Conservation (phyloP, 2,329 filamentous ascomycete genomes). For the Penicillium sclerotigenum region DNA sequence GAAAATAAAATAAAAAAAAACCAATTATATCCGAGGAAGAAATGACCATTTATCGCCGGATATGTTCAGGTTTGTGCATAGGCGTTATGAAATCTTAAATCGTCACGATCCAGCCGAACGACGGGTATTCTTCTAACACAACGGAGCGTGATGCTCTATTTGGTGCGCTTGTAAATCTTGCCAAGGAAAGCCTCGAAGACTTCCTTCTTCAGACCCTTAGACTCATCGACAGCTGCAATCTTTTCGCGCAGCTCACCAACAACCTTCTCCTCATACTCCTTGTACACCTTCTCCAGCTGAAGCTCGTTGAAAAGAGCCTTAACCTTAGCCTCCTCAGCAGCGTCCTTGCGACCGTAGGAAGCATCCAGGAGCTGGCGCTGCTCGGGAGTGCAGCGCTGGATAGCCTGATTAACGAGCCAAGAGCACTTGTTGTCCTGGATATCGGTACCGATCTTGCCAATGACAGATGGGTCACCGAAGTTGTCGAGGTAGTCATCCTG, state of each 20-base stretch:
- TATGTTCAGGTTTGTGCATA: not conserved
- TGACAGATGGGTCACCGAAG: slow-evolving; percentile 85
- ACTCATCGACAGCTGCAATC: slow-evolving; percentile 81
- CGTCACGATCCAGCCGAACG: slow-evolving; percentile 5
- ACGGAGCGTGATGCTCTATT: slow-evolving; percentile 54
- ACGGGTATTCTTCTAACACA: slow-evolving; percentile 13
- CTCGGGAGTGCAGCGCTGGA: slow-evolving; percentile 73
- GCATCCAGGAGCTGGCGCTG: slow-evolving; percentile 85
- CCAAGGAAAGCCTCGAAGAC: slow-evolving; percentile 85
- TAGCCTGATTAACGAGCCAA: slow-evolving; percentile 94
- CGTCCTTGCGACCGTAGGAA: slow-evolving; percentile 92
- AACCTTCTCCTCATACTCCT: slow-evolving; percentile 83
- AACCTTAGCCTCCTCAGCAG: slow-evolving; percentile 73
- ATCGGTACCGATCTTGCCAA: slow-evolving; percentile 98
- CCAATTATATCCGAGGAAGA: not conserved
- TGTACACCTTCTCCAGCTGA: slow-evolving; percentile 76
- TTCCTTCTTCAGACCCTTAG: slow-evolving; percentile 80
- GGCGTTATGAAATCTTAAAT: not conserved
- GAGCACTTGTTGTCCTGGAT: slow-evolving; percentile 99
- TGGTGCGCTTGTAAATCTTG: slow-evolving; percentile 99
- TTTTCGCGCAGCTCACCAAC: slow-evolving; percentile 72
- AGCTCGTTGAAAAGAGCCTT: slow-evolving; percentile 88
- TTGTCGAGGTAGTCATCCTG: slow-evolving; percentile 99
- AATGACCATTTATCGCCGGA: not conserved
- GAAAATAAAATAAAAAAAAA: not conserved